Base-by-base conservation (phyloP, 116 monocot genomes). In the Iris pallida region DNA sequence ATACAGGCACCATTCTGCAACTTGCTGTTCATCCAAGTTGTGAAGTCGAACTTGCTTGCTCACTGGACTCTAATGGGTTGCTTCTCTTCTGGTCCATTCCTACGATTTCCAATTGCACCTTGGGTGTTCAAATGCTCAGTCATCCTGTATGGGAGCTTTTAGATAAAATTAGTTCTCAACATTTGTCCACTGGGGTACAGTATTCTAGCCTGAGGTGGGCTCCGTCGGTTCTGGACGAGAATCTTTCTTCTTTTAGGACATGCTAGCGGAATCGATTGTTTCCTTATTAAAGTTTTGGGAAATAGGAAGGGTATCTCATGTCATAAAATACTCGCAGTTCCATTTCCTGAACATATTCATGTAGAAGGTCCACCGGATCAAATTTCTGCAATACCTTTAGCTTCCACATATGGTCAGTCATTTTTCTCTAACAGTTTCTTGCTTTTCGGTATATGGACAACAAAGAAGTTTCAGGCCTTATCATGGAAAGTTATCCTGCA, bases 31-130 rank as follows among this genome's bases (percentile, higher is more conserved):
- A 84, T 82, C 86, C 98, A 57, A 83, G 66, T 75, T 61, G 43
- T 73, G 82, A 86, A 65, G 60, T 75, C 67, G 84, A 82, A 54
- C 64, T 93, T 76, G 85, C 88, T 75, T 90, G 60, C 59, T 88
- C 98, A 41, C 69, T 98, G 69, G 98, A 98, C 81, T 90, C 86
- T 68, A 54, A 75, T 74, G 86, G 86, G 10, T 60, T 71, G 55
- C 88, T 98, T 78, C 65, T 83, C 47, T 90, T 98, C 55, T 98
- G 93, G 98, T 98, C 93, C 16, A 63, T 85, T 69, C 70, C 98
- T 69, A 70, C 78, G 19, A 63, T 82, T 30, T 85, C 76, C 43
- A 79, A 54, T 59, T 73, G 46, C 57, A 69, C 76, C 45, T 68
- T 78, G 49, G 75, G 78, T 13, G 63, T 79, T 56, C 76, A 88